phyloP scores from a whole-genome alignment of 1,139 yeast species.

The Petasospora rhodanensis region DNA sequence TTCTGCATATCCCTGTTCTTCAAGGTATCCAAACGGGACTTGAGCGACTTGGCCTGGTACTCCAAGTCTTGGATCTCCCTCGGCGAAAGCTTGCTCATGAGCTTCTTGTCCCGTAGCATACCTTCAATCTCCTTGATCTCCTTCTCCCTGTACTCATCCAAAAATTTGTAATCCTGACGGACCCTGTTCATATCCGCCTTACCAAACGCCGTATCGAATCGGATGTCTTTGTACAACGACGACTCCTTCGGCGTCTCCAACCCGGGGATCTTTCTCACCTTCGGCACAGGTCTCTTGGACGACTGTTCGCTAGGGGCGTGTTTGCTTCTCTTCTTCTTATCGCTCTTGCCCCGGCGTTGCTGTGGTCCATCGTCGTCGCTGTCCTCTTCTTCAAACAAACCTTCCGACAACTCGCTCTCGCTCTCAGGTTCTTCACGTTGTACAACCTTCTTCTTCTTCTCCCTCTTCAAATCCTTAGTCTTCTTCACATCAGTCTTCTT shows the following conservation, averaged over 20 bases:
- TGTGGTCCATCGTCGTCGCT: constrained; percentile 12
- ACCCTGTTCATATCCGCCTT: constrained; percentile 64
- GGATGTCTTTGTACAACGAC: constrained; percentile 63
- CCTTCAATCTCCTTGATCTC: constrained; percentile 62
- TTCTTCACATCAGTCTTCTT: constrained; percentile 18
- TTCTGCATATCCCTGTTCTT: constrained; percentile 73
- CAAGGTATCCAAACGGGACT: constrained; percentile 72
- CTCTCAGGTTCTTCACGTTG: constrained; percentile 18
- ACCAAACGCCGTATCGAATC: constrained; percentile 89
- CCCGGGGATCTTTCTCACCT: constrained; percentile 73
- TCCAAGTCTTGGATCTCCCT: constrained; percentile 52
- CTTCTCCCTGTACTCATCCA: constrained; percentile 75
- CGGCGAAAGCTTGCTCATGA: constrained; percentile 38
- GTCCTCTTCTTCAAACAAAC: constrained; percentile 11
- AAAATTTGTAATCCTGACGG: constrained; percentile 73
- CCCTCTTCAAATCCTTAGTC: constrained; percentile 14
- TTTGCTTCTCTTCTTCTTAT: constrained; percentile 40
- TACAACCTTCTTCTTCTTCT: constrained; percentile 10
- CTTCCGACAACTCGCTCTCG: constrained; percentile 22
- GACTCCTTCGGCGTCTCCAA: constrained; percentile 40
- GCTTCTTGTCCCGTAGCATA: constrained; percentile 54
- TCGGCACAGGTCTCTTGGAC: constrained; percentile 65
- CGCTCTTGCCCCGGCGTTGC: constrained; percentile 16
- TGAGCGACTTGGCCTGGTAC: constrained; percentile 52
- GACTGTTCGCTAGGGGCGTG: constrained; percentile 82